phyloP scores from a whole-genome alignment of 441 rosid species.

The Arabidopsis hybrid region DNA sequence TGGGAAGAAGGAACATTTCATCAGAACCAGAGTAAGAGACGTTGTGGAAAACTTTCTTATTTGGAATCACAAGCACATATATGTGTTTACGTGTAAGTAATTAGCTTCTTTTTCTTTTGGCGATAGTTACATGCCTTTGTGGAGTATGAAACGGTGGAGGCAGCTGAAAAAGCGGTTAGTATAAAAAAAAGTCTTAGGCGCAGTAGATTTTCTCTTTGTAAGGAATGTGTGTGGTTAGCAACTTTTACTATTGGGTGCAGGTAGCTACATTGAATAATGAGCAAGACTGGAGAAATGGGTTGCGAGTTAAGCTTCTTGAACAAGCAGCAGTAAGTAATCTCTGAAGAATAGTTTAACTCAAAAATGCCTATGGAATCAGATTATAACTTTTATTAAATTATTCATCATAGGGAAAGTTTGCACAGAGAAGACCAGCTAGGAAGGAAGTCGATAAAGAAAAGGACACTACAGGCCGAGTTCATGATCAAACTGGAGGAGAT shows the following conservation, averaged over 20 bases:
- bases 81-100: neutral
- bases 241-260: constrained; percentile 53
- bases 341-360: constrained; percentile 1
- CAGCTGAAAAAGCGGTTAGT: constrained; percentile 95
- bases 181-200: neutral
- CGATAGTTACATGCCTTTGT: constrained; percentile 84
- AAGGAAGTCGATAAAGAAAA: constrained; percentile 65
- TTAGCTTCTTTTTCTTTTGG: constrained; percentile 26
- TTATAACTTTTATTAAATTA: constrained; percentile 11
- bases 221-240: neutral
- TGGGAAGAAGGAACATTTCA: constrained; percentile 55
- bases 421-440: constrained; percentile 67
- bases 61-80: neutral
- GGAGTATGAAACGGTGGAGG: constrained; percentile 83
- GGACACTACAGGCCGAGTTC: constrained; percentile 48
- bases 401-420: constrained; percentile 61
- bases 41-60: constrained; percentile 12
- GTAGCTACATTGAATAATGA: constrained; percentile 75
- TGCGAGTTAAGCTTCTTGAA: constrained; percentile 83
- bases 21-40: constrained; percentile 68
- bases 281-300: constrained; percentile 94
- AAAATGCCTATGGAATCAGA: constrained; percentile 12
- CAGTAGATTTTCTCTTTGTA: neutral
- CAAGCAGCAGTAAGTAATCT: constrained; percentile 53
- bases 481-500: constrained; percentile 59